Evolutionary conservation across 306 rosid species (phyloP).

Genomic region (Lathyrus tuberosus): DNA sequence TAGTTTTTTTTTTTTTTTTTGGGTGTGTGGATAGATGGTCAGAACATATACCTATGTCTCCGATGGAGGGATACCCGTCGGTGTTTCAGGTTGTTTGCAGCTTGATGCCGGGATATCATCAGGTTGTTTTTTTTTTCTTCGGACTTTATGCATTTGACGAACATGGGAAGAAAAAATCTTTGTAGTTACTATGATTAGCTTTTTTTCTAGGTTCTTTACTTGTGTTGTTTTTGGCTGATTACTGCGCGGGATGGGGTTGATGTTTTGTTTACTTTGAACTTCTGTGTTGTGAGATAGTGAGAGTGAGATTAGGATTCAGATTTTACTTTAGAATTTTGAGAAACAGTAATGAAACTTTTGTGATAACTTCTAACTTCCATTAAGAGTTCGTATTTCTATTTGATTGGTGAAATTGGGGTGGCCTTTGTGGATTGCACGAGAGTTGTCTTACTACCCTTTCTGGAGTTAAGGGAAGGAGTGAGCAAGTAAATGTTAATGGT

Average conservation of each 20-base stretch:
- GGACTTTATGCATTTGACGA: constrained; percentile 30
- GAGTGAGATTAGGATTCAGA: background rate
- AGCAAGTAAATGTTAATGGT: too few relatives aligned
- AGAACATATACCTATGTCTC: constrained; percentile 69
- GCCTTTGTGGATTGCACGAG: background rate
- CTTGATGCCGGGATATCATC: constrained; percentile 77
- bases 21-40: constrained; percentile 66
- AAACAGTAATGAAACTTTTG: constrained; percentile 14
- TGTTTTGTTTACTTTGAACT: too few relatives aligned
- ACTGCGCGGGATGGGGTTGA: too few relatives aligned
- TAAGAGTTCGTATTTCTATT: constrained; percentile 21
- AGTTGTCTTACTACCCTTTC: too few relatives aligned
- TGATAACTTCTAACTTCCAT: constrained; percentile 20
- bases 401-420: constrained; percentile 19
- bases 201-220: constrained; percentile 19
- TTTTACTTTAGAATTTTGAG: constrained; percentile 24
- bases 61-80: constrained; percentile 73
- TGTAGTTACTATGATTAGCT: constrained; percentile 13
- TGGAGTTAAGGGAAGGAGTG: too few relatives aligned
- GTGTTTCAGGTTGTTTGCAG: constrained; percentile 82
- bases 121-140: constrained; percentile 51
- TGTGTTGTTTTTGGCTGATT: constrained; percentile 3
- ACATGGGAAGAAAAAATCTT: constrained; percentile 26
- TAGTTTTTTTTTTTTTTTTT: constrained; percentile 28
- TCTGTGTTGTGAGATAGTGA: too few relatives aligned